phyloP scores from a whole-genome alignment of 148 eudicot species.

The Linanthus parryae region DNA sequence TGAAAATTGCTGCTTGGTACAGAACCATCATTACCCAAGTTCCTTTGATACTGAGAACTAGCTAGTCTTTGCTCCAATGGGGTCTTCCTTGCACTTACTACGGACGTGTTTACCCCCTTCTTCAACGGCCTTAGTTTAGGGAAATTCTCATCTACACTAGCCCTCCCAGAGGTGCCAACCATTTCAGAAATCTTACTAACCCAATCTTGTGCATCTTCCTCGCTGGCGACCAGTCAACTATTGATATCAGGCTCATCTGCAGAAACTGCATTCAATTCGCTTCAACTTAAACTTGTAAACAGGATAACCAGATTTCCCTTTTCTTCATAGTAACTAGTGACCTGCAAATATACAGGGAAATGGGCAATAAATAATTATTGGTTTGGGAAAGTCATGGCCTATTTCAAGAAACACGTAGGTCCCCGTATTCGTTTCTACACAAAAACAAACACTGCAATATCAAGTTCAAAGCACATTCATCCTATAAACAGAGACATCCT shows the following conservation, averaged over 20 bases:
- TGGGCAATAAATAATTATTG: too few species aligned
- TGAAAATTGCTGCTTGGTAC: too few species aligned
- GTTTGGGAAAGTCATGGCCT: too few species aligned
- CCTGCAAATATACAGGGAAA: too few species aligned
- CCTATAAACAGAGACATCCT: too few species aligned
- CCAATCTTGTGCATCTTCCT: slow-evolving; percentile 49
- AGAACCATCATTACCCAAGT: slow-evolving; percentile 5
- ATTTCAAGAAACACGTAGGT: background rate
- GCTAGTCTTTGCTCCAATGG: slow-evolving; percentile 28
- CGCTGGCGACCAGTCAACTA: slow-evolving; percentile 28
- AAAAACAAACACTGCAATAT: too few species aligned
- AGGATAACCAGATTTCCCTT: slow-evolving; percentile 62
- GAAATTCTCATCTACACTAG: slow-evolving; percentile 30
- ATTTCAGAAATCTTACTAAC: slow-evolving; percentile 39
- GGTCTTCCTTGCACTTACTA: slow-evolving; percentile 35
- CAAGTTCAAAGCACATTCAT: too few species aligned
- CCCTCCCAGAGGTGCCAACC: slow-evolving; percentile 28
- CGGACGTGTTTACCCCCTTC: slow-evolving; percentile 30
- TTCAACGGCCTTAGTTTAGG: slow-evolving; percentile 37
- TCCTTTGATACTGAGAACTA: slow-evolving; percentile 21
- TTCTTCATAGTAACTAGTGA: slow-evolving; percentile 60
- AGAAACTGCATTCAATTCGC: slow-evolving; percentile 7
- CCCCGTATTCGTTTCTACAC: too few species aligned
- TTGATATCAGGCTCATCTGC: slow-evolving; percentile 16
- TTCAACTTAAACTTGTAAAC: slow-evolving; percentile 64